Conservation (phyloP, 1,284 basidiomycete species). For the Volvariella surrecta region DNA sequence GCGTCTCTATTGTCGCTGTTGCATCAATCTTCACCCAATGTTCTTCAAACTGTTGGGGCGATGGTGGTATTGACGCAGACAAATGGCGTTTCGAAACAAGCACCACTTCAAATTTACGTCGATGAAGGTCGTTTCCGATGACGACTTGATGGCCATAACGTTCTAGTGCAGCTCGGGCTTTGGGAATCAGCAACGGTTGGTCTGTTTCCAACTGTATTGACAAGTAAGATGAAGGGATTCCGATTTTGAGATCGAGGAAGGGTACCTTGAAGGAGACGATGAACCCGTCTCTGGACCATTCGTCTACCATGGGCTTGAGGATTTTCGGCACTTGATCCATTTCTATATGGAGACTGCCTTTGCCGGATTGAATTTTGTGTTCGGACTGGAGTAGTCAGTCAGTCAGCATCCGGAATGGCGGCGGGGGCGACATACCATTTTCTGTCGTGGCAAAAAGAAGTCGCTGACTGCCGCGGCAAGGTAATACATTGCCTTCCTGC, state of each 20-base stretch:
- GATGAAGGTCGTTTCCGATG: constrained; percentile 89
- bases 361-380: constrained; percentile 97
- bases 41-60: constrained; percentile 34
- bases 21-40: constrained; percentile 67
- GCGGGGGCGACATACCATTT: constrained; percentile 53
- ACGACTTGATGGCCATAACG: constrained; percentile 97
- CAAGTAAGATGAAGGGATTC: neutral
- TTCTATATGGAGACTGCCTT: constrained; percentile 87
- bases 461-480: constrained; percentile 97
- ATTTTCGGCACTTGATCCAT: constrained; percentile 99
- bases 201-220: constrained; percentile 86
- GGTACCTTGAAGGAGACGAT: constrained; percentile 94
- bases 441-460: constrained; percentile 90
- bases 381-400: constrained; percentile 56
- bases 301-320: constrained; percentile 83
- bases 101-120: constrained; percentile 87
- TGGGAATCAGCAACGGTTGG: constrained; percentile 74
- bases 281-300: constrained; percentile 90
- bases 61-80: constrained; percentile 15
- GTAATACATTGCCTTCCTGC: constrained; percentile 84
- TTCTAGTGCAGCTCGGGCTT: constrained; percentile 81
- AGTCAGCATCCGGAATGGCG: neutral
- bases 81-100: constrained; percentile 52
- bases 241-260: neutral
- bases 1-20: constrained; percentile 16